phyloP scores from a whole-genome alignment of 2,329 filamentous ascomycete genomes.

The Aspergillus arachidicola region DNA sequence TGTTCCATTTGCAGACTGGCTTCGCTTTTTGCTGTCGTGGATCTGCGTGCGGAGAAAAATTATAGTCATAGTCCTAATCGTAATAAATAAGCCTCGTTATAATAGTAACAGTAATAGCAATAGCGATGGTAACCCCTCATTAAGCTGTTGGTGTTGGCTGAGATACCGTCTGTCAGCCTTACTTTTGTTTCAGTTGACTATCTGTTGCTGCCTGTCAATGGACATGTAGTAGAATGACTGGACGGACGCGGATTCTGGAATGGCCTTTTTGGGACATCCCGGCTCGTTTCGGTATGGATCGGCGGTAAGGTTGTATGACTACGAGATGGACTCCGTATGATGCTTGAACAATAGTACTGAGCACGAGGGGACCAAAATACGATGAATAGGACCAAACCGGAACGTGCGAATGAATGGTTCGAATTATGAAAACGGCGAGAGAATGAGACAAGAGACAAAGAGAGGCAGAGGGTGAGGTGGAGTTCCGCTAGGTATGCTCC shows the following conservation, averaged over 20 bases:
- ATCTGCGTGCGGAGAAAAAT: constrained; percentile 18
- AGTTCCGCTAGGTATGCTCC: too few species aligned
- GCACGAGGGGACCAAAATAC: neutral
- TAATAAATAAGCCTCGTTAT: neutral
- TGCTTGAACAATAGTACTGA: neutral
- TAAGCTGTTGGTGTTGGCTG: neutral
- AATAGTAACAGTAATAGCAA: neutral
- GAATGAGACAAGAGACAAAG: too few species aligned
- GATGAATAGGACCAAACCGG: neutral
- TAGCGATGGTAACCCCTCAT: neutral
- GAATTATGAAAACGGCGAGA: too few species aligned
- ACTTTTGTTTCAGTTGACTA: neutral
- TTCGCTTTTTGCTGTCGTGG: neutral
- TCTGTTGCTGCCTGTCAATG: neutral
- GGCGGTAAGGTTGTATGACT: neutral
- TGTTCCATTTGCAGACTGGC: constrained; percentile 12
- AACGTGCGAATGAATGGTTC: neutral
- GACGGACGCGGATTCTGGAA: neutral
- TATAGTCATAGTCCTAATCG: neutral
- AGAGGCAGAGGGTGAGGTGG: too few species aligned
- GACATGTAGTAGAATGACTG: neutral
- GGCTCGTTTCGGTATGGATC: neutral
- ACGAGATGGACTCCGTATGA: neutral
- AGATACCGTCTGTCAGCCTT: neutral
- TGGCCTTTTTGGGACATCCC: neutral